Evolutionary conservation across 768 basidiomycete genomes (phyloP), one percentile per base, ranked within the genome.

Genomic region (Xerocomellus chrysenteron): DNA sequence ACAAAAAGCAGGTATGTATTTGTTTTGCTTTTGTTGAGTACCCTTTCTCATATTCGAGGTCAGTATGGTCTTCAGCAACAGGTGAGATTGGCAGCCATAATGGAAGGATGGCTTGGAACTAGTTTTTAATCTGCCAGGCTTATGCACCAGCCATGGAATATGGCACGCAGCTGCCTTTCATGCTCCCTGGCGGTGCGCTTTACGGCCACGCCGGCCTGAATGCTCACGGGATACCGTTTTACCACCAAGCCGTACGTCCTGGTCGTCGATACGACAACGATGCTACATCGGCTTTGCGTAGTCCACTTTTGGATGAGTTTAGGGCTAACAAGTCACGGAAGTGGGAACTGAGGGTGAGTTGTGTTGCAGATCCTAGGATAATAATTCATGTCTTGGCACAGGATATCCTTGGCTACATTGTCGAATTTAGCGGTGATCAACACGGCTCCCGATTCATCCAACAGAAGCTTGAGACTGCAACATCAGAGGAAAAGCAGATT

Each of bases 361-460:
- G 51, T 56, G 36, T 48, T 33, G 46, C 40, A 54, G 42, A 39
- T 12, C 39, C 26, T 51, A 24, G 19, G 51, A 47, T 36, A 28
- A 39, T 30, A 33, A 46, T 12, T 60, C 24, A 67, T 52, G 17
- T 47, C 6, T 24, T 48, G 47, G 19, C 12, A 35, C 63, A 98
- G 96, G 93, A 96, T 65, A 87, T 99, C 59, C 79, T 80, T 44
- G 92, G 92, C 9, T 82, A 90, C 69, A 72, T 96, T 52, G 87
- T 91, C 40, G 96, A 98, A 71, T 99, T 99, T 70, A 88, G 91
- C 55, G 84, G 85, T 14, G 96, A 98, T 72, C 95, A 97, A 68
- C 90, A 95, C 60, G 96, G 94, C n/a, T 97, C 94, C n/a, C 85
- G 96, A 10, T 94, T 98, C 72, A 94, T 99, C 58, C 96, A 98